phyloP scores from a whole-genome alignment of 345 rosid species.

The Firmiana major region DNA sequence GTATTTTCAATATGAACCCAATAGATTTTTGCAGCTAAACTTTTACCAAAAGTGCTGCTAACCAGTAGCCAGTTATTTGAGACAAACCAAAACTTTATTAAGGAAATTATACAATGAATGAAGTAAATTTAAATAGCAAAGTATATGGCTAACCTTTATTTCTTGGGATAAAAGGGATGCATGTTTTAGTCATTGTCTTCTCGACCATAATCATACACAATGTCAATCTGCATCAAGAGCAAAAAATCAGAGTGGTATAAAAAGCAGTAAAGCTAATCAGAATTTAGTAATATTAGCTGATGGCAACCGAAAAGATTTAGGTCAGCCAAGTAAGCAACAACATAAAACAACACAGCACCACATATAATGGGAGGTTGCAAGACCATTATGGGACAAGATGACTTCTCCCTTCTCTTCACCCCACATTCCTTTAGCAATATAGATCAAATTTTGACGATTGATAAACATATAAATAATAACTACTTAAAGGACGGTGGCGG shows the following conservation, averaged over 20 bases:
- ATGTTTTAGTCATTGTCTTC: constrained; percentile 63
- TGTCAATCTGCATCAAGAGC: constrained; percentile 74
- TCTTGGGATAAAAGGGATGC: constrained; percentile 8
- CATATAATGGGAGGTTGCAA: background rate
- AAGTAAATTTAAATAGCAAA: background rate
- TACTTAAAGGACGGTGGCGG: background rate
- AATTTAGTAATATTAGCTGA: background rate
- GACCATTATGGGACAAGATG: background rate
- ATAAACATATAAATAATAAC: background rate
- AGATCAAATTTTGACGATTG: background rate
- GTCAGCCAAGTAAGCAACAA: background rate
- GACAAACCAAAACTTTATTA: background rate
- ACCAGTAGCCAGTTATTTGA: background rate
- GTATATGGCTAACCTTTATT: constrained; percentile 49
- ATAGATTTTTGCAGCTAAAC: background rate
- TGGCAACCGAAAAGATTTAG: background rate
- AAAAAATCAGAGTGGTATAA: constrained; percentile 5
- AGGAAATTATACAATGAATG: background rate
- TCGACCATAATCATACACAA: constrained; percentile 75
- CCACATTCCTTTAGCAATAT: background rate
- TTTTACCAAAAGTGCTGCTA: background rate
- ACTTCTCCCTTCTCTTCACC: background rate
- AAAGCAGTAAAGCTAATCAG: background rate
- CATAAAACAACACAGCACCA: background rate
- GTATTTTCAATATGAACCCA: background rate